Percentiles rank a stretch among this genome's conserved stretches.
Evolutionary conservation across 2,329 filamentous ascomycete genomes (phyloP).

Genomic region (Dichotomopilus funicola): DNA sequence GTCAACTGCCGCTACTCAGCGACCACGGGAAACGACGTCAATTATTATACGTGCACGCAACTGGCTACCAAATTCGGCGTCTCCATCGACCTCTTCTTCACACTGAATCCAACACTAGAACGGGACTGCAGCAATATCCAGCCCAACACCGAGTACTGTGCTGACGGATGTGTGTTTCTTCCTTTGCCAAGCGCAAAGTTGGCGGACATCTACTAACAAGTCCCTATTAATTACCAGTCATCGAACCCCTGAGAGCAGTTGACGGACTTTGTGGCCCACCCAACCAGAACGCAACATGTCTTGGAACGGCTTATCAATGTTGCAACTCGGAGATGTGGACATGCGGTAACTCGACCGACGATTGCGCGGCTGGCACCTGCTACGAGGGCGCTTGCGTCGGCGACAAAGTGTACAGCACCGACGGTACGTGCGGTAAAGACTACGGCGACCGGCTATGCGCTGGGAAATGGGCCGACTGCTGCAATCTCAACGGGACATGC

Average conservation of each 20-base stretch:
- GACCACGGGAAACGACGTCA: background rate
- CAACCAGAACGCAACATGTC: constrained; percentile 29
- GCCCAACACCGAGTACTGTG: constrained; percentile 11
- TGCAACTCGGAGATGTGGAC: constrained; percentile 30
- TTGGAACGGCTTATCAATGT: constrained; percentile 27
- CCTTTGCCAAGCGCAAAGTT: background rate
- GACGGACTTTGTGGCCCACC: constrained; percentile 29
- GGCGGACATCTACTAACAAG: background rate
- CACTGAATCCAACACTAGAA: constrained; percentile 8
- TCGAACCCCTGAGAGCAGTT: constrained; percentile 23
- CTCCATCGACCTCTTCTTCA: background rate
- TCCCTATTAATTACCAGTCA: constrained; percentile 15
- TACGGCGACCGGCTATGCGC: constrained; percentile 28
- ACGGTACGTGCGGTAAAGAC: constrained; percentile 30
- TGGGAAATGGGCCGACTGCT: constrained; percentile 30
- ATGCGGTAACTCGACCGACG: constrained; percentile 25
- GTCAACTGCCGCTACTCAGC: constrained; percentile 13
- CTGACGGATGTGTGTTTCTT: constrained; percentile 11
- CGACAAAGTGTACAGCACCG: constrained; percentile 26
- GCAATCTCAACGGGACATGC: constrained; percentile 22
- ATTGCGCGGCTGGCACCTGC: constrained; percentile 30
- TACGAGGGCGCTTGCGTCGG: constrained; percentile 30
- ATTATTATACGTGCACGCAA: constrained; percentile 8
- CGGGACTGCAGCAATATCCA: constrained; percentile 9
- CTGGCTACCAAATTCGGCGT: constrained; percentile 2